These are phyloP conservation scores for Salmacisia buchloeana DNA, from an alignment of 1,284 basidiomycete genomes.

Conservation along the genomic window DNA sequence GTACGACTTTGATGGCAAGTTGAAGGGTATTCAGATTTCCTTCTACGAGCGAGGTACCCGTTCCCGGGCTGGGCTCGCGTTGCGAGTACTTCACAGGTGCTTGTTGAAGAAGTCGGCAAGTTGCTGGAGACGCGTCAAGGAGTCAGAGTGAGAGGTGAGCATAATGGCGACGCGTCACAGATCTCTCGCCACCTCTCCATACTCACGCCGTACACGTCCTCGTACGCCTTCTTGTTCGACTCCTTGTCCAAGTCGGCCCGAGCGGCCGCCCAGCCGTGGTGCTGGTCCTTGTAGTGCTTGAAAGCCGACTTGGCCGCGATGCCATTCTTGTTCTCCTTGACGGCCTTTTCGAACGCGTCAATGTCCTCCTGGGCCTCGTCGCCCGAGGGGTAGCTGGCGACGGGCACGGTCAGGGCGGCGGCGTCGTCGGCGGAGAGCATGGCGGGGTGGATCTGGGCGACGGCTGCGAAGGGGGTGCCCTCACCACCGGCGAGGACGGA, in stretches of 20 bases:
- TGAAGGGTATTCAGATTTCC: not conserved
- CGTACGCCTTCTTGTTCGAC: constrained; percentile 64
- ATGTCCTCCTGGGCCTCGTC: constrained; percentile 57
- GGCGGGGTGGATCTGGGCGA: constrained; percentile 36
- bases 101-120: constrained; percentile 7
- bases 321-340: constrained; percentile 52
- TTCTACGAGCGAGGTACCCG: too few species aligned
- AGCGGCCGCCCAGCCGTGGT: constrained; percentile 68
- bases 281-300: constrained; percentile 56
- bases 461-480: constrained; percentile 31
- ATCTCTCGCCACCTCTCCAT: too few species aligned
- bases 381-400: constrained; percentile 61
- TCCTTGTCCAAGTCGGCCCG: constrained; percentile 62
- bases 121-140: not conserved
- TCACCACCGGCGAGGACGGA: constrained; percentile 24
- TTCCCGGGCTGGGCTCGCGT: too few species aligned
- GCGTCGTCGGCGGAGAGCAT: constrained; percentile 62
- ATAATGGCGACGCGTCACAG: not conserved
- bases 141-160: not conserved
- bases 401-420: constrained; percentile 57
- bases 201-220: constrained; percentile 59
- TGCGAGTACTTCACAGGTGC: not conserved
- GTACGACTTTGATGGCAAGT: not conserved
- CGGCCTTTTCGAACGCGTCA: constrained; percentile 55
- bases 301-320: constrained; percentile 59